Conservation (phyloP, 164 flowering plant species). For the Dillenia suffruticosa region DNA sequence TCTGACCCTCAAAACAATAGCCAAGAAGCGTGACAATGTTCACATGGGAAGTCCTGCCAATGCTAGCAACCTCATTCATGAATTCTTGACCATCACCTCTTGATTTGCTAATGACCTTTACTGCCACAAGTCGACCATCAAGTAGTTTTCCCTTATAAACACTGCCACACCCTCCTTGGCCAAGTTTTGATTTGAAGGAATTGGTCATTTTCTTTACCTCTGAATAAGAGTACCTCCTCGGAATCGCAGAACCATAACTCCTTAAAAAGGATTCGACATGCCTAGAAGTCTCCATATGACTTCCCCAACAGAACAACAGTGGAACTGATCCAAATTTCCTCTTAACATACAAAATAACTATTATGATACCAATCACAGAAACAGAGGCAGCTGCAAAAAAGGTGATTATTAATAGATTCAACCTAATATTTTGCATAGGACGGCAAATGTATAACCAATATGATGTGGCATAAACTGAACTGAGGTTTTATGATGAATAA, state of each 20-base stretch:
- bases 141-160: slow-evolving; percentile 41
- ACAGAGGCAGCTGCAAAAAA: too few species aligned
- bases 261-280: slow-evolving; percentile 17
- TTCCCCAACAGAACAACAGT: too few species aligned
- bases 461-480: too few species aligned
- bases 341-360: too few species aligned
- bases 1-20: slow-evolving; percentile 28
- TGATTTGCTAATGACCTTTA: slow-evolving; percentile 27
- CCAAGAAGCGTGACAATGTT: slow-evolving; percentile 33
- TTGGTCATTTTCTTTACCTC: slow-evolving; percentile 35
- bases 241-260: slow-evolving; percentile 14
- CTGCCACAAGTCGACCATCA: slow-evolving; percentile 32
- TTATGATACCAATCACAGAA: too few species aligned
- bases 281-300: too few species aligned
- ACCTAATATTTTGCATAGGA: too few species aligned
- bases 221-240: slow-evolving; percentile 26
- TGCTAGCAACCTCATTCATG: slow-evolving; percentile 31
- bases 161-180: slow-evolving; percentile 43
- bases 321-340: too few species aligned
- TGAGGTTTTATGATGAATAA: too few species aligned
- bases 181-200: slow-evolving; percentile 30
- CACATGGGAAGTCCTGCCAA: slow-evolving; percentile 32
- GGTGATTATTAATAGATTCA: too few species aligned
- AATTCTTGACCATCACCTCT: slow-evolving; percentile 30
- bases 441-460: too few species aligned